A percentile compares a stretch with the other conserved stretches of the same genome.
Conservation (phyloP, 495 filamentous ascomycete genomes). For the Penicillium egyptiacum region DNA sequence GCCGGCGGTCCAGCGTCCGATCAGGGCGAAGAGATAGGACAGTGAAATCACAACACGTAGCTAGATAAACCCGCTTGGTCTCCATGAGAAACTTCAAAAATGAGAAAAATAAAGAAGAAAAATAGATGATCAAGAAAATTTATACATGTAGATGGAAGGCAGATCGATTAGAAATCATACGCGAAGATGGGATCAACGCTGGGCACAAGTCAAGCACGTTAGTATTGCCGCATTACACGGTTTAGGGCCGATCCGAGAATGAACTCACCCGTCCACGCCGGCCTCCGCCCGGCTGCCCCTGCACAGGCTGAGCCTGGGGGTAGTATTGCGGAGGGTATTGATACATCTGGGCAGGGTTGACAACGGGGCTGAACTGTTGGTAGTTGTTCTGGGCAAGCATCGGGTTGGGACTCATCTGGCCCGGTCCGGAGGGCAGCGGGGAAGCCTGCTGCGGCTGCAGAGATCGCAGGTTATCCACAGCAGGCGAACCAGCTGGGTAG, state of each 20-base stretch:
- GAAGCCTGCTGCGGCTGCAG: slow-evolving; percentile 40
- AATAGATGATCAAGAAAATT: slow-evolving; percentile 22
- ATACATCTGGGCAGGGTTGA: slow-evolving; percentile 51
- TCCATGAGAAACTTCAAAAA: slow-evolving; percentile 27
- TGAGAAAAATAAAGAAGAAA: slow-evolving; percentile 25
- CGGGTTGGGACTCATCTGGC: slow-evolving; percentile 41
- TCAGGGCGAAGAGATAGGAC: slow-evolving; percentile 26
- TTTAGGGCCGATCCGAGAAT: slow-evolving; percentile 7
- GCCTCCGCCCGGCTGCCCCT: slow-evolving; percentile 47
- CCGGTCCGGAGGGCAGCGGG: slow-evolving; percentile 35
- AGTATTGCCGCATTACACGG: background rate
- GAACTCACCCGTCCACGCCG: slow-evolving; percentile 52
- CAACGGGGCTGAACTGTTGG: slow-evolving; percentile 50
- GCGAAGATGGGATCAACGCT: slow-evolving; percentile 35
- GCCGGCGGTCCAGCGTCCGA: slow-evolving; percentile 52
- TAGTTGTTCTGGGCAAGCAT: slow-evolving; percentile 48
- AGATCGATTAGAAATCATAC: slow-evolving; percentile 36
- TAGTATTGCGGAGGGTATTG: slow-evolving; percentile 55
- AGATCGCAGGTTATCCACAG: slow-evolving; percentile 45
- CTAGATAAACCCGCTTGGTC: slow-evolving; percentile 37
- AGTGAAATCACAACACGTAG: slow-evolving; percentile 36
- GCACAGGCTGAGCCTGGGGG: slow-evolving; percentile 45
- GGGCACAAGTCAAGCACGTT: slow-evolving; percentile 2
- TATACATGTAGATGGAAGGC: slow-evolving; percentile 45
- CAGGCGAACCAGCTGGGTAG: slow-evolving; percentile 41